phyloP scores from a whole-genome alignment of 495 filamentous ascomycete genomes.

The Trichoderma virens region DNA sequence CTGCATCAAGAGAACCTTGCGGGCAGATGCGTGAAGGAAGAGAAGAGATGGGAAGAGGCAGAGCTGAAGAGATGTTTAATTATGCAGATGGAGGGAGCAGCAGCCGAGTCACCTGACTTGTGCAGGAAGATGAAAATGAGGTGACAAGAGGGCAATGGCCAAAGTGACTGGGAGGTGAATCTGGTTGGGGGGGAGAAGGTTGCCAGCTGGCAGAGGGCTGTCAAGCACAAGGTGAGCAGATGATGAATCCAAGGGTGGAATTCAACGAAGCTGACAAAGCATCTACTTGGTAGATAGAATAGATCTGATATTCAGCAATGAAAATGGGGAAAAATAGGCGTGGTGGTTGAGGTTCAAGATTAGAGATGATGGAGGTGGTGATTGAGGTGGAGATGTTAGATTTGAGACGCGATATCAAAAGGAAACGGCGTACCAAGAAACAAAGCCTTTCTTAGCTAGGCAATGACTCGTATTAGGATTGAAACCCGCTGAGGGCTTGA shows the following conservation, averaged over 20 bases:
- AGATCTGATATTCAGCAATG: background rate
- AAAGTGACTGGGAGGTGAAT: background rate
- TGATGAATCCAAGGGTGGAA: background rate
- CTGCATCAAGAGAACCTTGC: background rate
- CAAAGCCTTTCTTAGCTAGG: no score
- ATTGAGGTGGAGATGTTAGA: no score
- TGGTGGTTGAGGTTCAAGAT: no score
- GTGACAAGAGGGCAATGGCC: background rate
- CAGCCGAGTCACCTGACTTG: background rate
- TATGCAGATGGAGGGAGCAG: constrained; percentile 13
- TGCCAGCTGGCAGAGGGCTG: background rate
- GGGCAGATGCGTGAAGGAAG: background rate
- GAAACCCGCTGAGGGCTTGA: no score
- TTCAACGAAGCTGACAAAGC: background rate
- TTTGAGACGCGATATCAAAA: no score
- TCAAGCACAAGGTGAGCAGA: background rate
- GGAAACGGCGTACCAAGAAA: no score
- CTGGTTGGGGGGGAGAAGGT: background rate
- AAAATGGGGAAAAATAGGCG: no score
- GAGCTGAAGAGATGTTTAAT: constrained; percentile 18
- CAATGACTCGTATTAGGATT: no score
- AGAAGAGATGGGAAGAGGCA: background rate
- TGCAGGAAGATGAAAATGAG: background rate
- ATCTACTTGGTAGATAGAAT: background rate
- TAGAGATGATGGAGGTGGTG: no score